A percentile compares a stretch with the other conserved stretches of the same genome.
phyloP scores from a whole-genome alignment of 352 stramenopile species.

The Globisporangium apiculatum region DNA sequence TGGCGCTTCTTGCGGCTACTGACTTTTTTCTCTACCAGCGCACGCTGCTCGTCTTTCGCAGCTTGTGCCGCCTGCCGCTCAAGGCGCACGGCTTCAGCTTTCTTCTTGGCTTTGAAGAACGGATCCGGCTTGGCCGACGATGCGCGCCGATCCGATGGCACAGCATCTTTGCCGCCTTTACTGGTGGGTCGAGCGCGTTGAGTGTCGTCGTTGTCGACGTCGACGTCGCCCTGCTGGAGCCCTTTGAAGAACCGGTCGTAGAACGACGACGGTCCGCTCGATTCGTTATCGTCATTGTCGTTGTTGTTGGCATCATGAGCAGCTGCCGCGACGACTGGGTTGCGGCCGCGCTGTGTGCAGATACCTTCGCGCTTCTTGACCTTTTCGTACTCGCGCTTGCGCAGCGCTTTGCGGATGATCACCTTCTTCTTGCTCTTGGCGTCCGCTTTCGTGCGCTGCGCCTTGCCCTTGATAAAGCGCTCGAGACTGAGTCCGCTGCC shows the following conservation, averaged over 20 bases:
- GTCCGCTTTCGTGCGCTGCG: constrained; percentile 68
- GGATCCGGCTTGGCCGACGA: constrained; percentile 50
- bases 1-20: constrained; percentile 81
- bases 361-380: constrained; percentile 56
- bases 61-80: constrained; percentile 37
- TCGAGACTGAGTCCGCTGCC: constrained; percentile 80
- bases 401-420: constrained; percentile 76
- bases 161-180: background rate
- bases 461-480: constrained; percentile 84
- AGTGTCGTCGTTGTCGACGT: constrained; percentile 11
- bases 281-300: constrained; percentile 3
- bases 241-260: constrained; percentile 78
- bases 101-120: constrained; percentile 83
- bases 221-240: constrained; percentile 33
- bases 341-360: constrained; percentile 11
- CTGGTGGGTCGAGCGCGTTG: too few species aligned
- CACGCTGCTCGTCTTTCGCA: constrained; percentile 45
- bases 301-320: constrained; percentile 8
- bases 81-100: constrained; percentile 42
- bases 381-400: constrained; percentile 74
- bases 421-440: constrained; percentile 80
- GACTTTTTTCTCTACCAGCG: constrained; percentile 65
- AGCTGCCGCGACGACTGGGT: background rate
- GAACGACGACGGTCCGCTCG: constrained; percentile 38
- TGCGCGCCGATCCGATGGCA: constrained; percentile 5